Evolutionary conservation across 1,284 basidiomycete species (phyloP).

Genomic region (Laetiporus sulphureus): DNA sequence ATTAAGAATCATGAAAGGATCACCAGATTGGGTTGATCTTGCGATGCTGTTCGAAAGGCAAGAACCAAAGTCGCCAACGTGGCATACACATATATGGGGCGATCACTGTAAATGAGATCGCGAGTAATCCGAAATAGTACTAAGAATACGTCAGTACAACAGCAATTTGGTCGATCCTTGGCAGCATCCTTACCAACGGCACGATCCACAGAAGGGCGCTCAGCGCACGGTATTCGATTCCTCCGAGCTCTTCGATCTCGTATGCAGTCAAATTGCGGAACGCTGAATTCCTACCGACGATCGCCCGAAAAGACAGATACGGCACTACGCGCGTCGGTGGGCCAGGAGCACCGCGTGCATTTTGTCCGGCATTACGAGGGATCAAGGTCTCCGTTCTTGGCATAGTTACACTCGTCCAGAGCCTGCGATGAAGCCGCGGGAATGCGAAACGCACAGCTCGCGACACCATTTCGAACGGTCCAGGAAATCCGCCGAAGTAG

Average conservation of each 20-base stretch:
- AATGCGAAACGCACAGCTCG: constrained; percentile 45
- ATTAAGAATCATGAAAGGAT: background rate
- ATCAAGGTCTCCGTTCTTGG: constrained; percentile 64
- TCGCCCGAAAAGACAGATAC: constrained; percentile 83
- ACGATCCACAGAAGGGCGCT: constrained; percentile 63
- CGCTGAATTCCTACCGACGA: constrained; percentile 84
- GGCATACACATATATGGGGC: constrained; percentile 41
- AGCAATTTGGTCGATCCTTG: no score
- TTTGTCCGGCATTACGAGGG: constrained; percentile 25
- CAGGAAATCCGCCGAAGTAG: constrained; percentile 83
- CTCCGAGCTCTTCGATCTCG: constrained; percentile 88
- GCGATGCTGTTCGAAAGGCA: constrained; percentile 26
- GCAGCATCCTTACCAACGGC: constrained; percentile 20
- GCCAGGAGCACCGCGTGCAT: constrained; percentile 2
- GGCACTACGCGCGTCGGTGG: constrained; percentile 41
- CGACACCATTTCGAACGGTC: constrained; percentile 57
- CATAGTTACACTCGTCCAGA: constrained; percentile 67
- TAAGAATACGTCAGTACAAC: no score
- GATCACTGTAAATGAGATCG: constrained; percentile 54
- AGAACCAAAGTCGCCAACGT: constrained; percentile 26
- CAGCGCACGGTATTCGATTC: constrained; percentile 90
- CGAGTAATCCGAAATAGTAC: constrained; percentile 50
- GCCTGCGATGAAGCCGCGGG: constrained; percentile 44
- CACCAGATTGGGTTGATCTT: constrained; percentile 38
- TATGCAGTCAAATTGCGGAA: constrained; percentile 78